Percentiles rank a stretch among this genome's conserved stretches.
Evolutionary conservation across 148 eudicot genomes (phyloP).

Genomic region (Polygonum aviculare): DNA sequence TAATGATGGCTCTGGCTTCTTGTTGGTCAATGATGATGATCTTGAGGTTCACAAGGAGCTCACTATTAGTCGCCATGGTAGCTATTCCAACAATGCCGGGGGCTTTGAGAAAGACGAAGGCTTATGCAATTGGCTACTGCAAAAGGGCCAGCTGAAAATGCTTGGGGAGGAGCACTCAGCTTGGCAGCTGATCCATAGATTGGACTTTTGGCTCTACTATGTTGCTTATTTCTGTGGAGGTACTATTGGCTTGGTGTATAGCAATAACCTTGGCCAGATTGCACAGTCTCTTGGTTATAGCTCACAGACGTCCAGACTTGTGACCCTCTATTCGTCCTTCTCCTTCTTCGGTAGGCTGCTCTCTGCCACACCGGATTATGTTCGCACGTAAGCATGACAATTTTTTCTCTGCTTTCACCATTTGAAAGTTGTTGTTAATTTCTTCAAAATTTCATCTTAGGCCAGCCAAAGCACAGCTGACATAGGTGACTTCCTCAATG

Average conservation of each 20-base stretch:
- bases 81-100: neutral
- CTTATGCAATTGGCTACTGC: slow-evolving; percentile 31
- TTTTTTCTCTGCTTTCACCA: neutral
- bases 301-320: slow-evolving; percentile 45
- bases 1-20: slow-evolving; percentile 43
- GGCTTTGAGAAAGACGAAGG: slow-evolving; percentile 13
- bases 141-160: slow-evolving; percentile 45
- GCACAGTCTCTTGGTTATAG: slow-evolving; percentile 73
- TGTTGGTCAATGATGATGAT: slow-evolving; percentile 53
- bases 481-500: slow-evolving; percentile 8
- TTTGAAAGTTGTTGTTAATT: neutral
- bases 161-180: slow-evolving; percentile 79
- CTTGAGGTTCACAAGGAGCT: slow-evolving; percentile 56
- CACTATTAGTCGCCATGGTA: neutral
- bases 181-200: slow-evolving; percentile 34
- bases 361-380: slow-evolving; percentile 70
- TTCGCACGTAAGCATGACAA: slow-evolving; percentile 51
- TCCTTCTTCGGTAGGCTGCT: slow-evolving; percentile 90
- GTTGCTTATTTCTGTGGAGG: slow-evolving; percentile 83
- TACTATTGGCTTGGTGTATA: slow-evolving; percentile 84
- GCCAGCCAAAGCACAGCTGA: neutral
- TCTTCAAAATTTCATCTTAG: neutral
- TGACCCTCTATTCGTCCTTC: slow-evolving; percentile 72
- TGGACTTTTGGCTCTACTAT: slow-evolving; percentile 88
- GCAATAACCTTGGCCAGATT: slow-evolving; percentile 85